A percentile compares a stretch with the other conserved stretches of the same genome.
These are phyloP conservation scores for Trichophyton rubrum DNA, from an alignment of 2,329 filamentous ascomycete species.

Conservation along the genomic window DNA sequence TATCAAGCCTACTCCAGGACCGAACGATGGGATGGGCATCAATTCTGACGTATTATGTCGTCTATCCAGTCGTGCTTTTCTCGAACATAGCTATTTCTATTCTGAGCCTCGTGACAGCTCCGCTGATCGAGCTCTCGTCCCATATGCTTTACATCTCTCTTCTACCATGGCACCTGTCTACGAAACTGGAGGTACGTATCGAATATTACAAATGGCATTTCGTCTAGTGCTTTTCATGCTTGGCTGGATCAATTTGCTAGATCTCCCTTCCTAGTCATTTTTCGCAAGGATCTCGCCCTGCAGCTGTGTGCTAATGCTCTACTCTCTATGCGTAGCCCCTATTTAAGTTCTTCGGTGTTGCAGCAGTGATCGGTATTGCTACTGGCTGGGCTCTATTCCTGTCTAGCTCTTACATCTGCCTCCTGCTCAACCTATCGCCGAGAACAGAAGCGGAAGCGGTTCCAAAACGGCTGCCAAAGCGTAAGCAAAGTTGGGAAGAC, in stretches of 20 bases:
- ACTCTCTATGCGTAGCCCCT: conserved; percentile 24
- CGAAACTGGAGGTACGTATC: conserved; percentile 43
- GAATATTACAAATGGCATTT: not conserved
- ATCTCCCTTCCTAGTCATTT: not conserved
- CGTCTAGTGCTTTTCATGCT: too few relatives aligned
- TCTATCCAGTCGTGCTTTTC: conserved; percentile 29
- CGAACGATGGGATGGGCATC: conserved; percentile 7
- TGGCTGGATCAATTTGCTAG: not conserved
- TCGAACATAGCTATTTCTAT: conserved; percentile 27
- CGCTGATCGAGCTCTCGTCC: conserved; percentile 38
- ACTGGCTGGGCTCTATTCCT: conserved; percentile 49
- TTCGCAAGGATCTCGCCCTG: not conserved
- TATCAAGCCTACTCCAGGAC: not conserved
- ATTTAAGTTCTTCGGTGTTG: conserved; percentile 50
- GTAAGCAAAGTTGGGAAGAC: not conserved
- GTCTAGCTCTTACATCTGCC: conserved; percentile 17
- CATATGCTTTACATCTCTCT: conserved; percentile 31
- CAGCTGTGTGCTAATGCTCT: not conserved
- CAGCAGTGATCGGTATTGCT: conserved; percentile 52
- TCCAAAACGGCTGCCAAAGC: not conserved
- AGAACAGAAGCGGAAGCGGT: not conserved
- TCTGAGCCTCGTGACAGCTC: conserved; percentile 32
- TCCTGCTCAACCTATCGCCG: not conserved
- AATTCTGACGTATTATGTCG: conserved; percentile 25
- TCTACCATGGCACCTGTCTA: conserved; percentile 40